phyloP scores from a whole-genome alignment of 768 basidiomycete species.

The Termitomyces sp. region DNA sequence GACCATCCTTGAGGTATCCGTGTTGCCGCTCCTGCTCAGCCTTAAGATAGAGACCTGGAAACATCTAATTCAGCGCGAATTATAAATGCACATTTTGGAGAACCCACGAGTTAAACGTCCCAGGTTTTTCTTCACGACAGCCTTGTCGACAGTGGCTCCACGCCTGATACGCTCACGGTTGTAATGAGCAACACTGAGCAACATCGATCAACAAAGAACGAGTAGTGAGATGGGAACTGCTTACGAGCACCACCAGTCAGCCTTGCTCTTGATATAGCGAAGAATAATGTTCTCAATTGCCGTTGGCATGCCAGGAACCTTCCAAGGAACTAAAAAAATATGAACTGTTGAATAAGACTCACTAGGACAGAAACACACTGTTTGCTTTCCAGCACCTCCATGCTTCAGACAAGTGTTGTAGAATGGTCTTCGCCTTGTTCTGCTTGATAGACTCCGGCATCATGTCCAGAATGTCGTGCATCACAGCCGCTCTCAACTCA shows the following conservation, averaged over 20 bases:
- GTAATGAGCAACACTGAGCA: slow-evolving; percentile 83
- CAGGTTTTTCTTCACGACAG: slow-evolving; percentile 98
- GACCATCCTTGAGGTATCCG: slow-evolving; percentile 98
- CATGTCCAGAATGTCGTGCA: slow-evolving; percentile 99
- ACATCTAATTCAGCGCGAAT: slow-evolving; percentile 7
- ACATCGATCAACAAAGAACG: slow-evolving; percentile 3
- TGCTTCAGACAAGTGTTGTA: slow-evolving; percentile 97
- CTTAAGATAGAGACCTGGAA: slow-evolving; percentile 83
- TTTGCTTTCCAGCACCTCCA: slow-evolving; percentile 99
- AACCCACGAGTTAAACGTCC: slow-evolving; percentile 89
- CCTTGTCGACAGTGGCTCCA: slow-evolving; percentile 97
- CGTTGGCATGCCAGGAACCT: slow-evolving; percentile 99
- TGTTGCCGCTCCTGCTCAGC: slow-evolving; percentile 99
- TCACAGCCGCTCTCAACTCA: slow-evolving; percentile 95
- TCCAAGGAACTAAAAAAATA: slow-evolving; percentile 81
- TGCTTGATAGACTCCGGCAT: slow-evolving; percentile 99
- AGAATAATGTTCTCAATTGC: slow-evolving; percentile 99
- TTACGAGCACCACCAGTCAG: slow-evolving; percentile 97
- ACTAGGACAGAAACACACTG: slow-evolving; percentile 39
- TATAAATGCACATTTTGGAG: background rate
- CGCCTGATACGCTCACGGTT: slow-evolving; percentile 97
- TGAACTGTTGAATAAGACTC: slow-evolving; percentile 1
- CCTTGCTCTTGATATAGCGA: slow-evolving; percentile 98
- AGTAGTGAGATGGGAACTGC: slow-evolving; percentile 20
- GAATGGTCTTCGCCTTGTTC: slow-evolving; percentile 99